Percentiles rank a stretch among this genome's conserved stretches.
phyloP scores from a whole-genome alignment of 768 basidiomycete genomes.

The Collybia sordida region DNA sequence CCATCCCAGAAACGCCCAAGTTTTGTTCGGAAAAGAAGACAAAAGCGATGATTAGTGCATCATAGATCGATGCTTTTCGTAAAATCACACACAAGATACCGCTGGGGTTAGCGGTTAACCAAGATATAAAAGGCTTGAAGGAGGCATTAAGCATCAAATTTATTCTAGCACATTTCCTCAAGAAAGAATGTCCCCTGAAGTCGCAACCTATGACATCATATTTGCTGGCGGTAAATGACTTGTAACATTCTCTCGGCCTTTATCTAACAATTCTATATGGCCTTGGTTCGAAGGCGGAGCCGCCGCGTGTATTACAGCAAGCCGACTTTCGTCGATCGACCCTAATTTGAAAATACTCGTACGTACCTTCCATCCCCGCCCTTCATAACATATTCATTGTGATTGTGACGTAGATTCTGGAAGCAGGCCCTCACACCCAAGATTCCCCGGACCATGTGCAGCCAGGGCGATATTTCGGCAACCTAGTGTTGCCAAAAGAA shows the following conservation, averaged over 20 bases:
- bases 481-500: constrained; percentile 36
- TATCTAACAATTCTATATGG: not conserved
- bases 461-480: constrained; percentile 48
- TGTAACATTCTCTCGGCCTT: not conserved
- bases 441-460: constrained; percentile 49
- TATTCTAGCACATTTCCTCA: not conserved
- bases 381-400: not conserved
- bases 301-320: constrained; percentile 55
- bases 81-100: too few species aligned
- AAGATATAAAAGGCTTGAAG: too few species aligned
- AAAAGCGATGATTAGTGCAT: too few species aligned
- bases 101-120: too few species aligned
- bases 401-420: constrained; percentile 45
- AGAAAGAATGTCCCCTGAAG: constrained; percentile 2
- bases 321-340: constrained; percentile 53
- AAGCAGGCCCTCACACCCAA: constrained; percentile 53
- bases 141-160: too few species aligned
- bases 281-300: constrained; percentile 57
- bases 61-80: too few species aligned
- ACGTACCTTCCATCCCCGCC: constrained; percentile 6
- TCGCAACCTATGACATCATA: constrained; percentile 43
- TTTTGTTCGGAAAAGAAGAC: too few species aligned
- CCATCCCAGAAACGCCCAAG: too few species aligned
- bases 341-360: constrained; percentile 56
- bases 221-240: constrained; percentile 51